Evolutionary conservation across 140 eudicot species (phyloP), one percentile per base, ranked within the genome.

Genomic region (Bidens hawaiensis): DNA sequence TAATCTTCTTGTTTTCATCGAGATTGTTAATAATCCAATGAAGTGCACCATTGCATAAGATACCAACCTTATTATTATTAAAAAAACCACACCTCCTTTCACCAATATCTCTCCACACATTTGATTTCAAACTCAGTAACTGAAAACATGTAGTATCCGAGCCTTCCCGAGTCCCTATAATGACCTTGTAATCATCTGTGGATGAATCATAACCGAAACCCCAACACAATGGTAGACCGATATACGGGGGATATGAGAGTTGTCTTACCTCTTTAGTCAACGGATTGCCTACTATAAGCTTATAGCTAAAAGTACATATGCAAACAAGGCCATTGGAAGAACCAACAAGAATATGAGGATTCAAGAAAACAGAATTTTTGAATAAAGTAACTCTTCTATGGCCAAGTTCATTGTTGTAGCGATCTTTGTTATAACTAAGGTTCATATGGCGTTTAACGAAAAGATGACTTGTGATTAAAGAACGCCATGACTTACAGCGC

Each of bases 121-220:
- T 24, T 13, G 53, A 34, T 41, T 61, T 36, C 50, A 61, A 61
- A 21, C 11, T 14, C 1, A 61, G 13, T 17, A 21, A 4, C 5
- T 60, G 17, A 60, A 31, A 60, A 38, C 51, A 38, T 5, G 50
- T 58, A 2, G 1, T 4, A 33, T 6, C 45, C 7, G 6, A 22
- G 3, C 13, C n/a, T 18, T 1, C 13, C 21, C 4, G 4, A 4
- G 17, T n/a, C 64, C 64, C 64, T 59, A 59, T 13, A 1, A 59
- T 31, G n/a, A 59, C 48, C 31, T 59, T 59, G 49, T 60, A 60
- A 9, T 60, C 65, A 36, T 57, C 46, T 3, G 17, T 57, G 64
- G 64, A 57, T 57, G 64, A 5, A 57, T 57, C 64, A 18, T 57
- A 57, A 31, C 64, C 63, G 11, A 57, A 57, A 21, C 64, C 64